Evolutionary conservation across 371 early-diverging fungal species (phyloP).

Genomic region (Phascolomyces articulosus): DNA sequence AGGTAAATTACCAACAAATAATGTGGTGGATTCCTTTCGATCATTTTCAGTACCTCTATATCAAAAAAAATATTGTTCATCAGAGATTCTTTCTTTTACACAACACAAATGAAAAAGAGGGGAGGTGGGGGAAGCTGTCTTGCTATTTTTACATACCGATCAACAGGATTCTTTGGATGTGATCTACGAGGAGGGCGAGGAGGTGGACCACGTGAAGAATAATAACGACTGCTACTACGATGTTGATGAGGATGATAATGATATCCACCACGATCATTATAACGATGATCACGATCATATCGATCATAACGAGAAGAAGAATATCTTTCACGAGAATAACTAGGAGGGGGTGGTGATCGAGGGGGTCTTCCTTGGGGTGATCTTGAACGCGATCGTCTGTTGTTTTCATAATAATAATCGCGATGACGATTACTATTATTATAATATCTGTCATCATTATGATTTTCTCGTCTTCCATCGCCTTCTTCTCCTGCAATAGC

Average conservation of each 20-base stretch:
- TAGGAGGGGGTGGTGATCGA: slow-evolving; percentile 13
- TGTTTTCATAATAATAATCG: neutral
- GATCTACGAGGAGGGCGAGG: slow-evolving; percentile 35
- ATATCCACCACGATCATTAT: slow-evolving; percentile 39
- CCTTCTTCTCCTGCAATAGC: neutral
- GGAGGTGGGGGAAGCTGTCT: no score
- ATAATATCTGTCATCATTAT: slow-evolving; percentile 1
- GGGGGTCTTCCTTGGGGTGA: neutral
- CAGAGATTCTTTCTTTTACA: neutral
- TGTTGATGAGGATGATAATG: slow-evolving; percentile 36
- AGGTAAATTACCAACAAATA: slow-evolving; percentile 85
- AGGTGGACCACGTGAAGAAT: slow-evolving; percentile 27
- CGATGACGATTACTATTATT: neutral
- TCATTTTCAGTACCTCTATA: slow-evolving; percentile 66
- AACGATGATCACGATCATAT: slow-evolving; percentile 26
- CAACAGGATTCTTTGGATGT: slow-evolving; percentile 61
- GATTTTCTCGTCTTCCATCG: no score
- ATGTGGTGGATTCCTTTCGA: slow-evolving; percentile 61
- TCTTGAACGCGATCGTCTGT: neutral
- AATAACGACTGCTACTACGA: slow-evolving; percentile 34
- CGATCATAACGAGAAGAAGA: slow-evolving; percentile 29
- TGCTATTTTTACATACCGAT: slow-evolving; percentile 35
- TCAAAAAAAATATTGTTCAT: neutral
- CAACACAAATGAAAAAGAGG: neutral
- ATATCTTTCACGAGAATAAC: slow-evolving; percentile 28